Evolutionary conservation across 169 alveolate species (phyloP).

Genomic region (Plasmodium knowlesi): DNA sequence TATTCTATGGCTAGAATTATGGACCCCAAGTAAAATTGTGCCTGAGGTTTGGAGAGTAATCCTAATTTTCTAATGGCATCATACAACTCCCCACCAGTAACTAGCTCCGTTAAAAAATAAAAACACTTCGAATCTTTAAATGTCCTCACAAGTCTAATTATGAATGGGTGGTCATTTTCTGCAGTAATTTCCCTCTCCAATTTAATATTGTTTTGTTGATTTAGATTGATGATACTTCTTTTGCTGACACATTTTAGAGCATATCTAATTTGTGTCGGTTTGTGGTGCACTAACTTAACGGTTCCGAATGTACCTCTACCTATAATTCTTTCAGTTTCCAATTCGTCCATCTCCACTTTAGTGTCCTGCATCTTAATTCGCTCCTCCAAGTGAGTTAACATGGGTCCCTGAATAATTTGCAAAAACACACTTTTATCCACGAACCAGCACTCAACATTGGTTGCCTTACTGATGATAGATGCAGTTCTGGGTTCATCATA

Average conservation of each 20-base stretch:
- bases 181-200: slow-evolving; percentile 94
- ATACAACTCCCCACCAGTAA: slow-evolving; percentile 95
- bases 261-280: slow-evolving; percentile 86
- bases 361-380: slow-evolving; percentile 93
- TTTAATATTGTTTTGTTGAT: slow-evolving; percentile 90
- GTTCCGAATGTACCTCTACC: slow-evolving; percentile 95
- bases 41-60: slow-evolving; percentile 88
- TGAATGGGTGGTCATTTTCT: slow-evolving; percentile 96
- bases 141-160: slow-evolving; percentile 92
- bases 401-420: slow-evolving; percentile 87
- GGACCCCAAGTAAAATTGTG: slow-evolving; percentile 94
- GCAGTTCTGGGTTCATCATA: slow-evolving; percentile 93
- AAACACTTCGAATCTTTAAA: slow-evolving; percentile 91
- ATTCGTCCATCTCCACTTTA: slow-evolving; percentile 89
- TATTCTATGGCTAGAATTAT: slow-evolving; percentile 92
- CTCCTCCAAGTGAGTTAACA: slow-evolving; percentile 91
- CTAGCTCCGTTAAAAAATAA: slow-evolving; percentile 93
- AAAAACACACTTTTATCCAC: slow-evolving; percentile 91
- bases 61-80: slow-evolving; percentile 94
- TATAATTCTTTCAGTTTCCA: slow-evolving; percentile 83
- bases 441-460: slow-evolving; percentile 87
- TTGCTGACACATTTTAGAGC: slow-evolving; percentile 93
- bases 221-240: slow-evolving; percentile 82
- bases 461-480: slow-evolving; percentile 88
- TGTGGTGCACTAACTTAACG: slow-evolving; percentile 90